These are phyloP conservation scores for Chamaenerion angustifolium DNA, from an alignment of 345 rosid species.

Conservation along the genomic window DNA sequence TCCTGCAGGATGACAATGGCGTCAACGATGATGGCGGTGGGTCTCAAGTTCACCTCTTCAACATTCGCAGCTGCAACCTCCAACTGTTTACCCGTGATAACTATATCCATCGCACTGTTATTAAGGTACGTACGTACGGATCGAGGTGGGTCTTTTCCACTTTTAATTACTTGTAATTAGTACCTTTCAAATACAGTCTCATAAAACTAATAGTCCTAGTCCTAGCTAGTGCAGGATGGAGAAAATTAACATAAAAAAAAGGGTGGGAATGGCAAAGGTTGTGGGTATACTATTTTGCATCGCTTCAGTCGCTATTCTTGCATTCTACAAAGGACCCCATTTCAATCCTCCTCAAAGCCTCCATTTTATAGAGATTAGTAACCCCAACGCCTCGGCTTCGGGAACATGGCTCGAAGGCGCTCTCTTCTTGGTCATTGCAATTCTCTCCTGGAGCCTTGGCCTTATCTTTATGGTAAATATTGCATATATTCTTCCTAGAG, in stretches of 20 bases:
- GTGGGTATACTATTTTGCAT: conserved; percentile 10
- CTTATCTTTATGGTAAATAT: conserved; percentile 15
- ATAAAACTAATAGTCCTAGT: too few species aligned
- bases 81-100: conserved; percentile 8
- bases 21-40: conserved; percentile 5
- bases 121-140: too few species aligned
- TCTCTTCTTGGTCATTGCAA: conserved; percentile 9
- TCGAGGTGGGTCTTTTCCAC: too few species aligned
- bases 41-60: conserved; percentile 10
- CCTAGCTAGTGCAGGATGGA: too few species aligned
- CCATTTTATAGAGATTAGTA: neutral
- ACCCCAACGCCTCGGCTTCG: neutral
- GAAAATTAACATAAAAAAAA: conserved; percentile 9
- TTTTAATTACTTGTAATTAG: too few species aligned
- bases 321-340: conserved; percentile 11
- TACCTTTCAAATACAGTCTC: too few species aligned
- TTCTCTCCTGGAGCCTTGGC: conserved; percentile 11
- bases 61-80: conserved; percentile 7
- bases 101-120: conserved; percentile 14
- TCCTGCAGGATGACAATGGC: conserved; percentile 9
- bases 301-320: conserved; percentile 6
- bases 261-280: conserved; percentile 13
- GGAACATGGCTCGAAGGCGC: conserved; percentile 12
- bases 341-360: conserved; percentile 6
- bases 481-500: too few species aligned